Evolutionary conservation across 73 alveolate species (phyloP), one percentile per base, ranked within the genome.

Genomic region (Uronychia setigera): DNA sequence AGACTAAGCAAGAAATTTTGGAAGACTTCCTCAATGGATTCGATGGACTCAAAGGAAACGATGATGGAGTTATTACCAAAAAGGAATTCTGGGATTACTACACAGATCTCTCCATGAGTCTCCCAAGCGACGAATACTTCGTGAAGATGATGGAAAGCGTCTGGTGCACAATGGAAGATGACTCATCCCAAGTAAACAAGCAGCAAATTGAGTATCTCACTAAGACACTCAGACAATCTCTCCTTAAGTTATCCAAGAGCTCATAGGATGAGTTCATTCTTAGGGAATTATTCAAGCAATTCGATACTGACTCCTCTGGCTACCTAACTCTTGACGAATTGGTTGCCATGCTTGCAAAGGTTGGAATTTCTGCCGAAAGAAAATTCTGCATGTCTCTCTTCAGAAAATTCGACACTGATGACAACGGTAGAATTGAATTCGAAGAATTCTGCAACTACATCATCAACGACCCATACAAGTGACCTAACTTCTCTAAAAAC

Each of bases 1-100:
- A 92, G 83, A 80, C 94, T n/a, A 91, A 81, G 83, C 95, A 89
- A 80, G 94, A 92, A 35, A 83, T 92, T 14, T 79, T 89, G 60
- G 82, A 33, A 33, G 96, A 92, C 32, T 88, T 92, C 76, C 60
- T 79, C 13, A 88, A 88, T 67, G 79, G 89, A 1, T 92, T 92
- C 88, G 93, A 89, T 78, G 89, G 85, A 29, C 86, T 85, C 81
- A 85, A 75, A 74, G 94, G 94, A 1, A 81, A 77, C 32, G 67
- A 89, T 74, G 86, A 83, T 59, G 90, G 87, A 33, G 90, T 87
- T 80, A 87, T 92, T 30, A 60, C 94, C 26, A 74, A 34, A 60
- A 87, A 92, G 28, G 96, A 92, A 79, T 92, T 84, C 86, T 33
- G 46, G 46, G 94, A 92, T 59, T 92, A 92, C 92, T 92, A 92